Evolutionary conservation across 108 stramenopile species (phyloP).

Genomic region (Skeletonema menzelii): DNA sequence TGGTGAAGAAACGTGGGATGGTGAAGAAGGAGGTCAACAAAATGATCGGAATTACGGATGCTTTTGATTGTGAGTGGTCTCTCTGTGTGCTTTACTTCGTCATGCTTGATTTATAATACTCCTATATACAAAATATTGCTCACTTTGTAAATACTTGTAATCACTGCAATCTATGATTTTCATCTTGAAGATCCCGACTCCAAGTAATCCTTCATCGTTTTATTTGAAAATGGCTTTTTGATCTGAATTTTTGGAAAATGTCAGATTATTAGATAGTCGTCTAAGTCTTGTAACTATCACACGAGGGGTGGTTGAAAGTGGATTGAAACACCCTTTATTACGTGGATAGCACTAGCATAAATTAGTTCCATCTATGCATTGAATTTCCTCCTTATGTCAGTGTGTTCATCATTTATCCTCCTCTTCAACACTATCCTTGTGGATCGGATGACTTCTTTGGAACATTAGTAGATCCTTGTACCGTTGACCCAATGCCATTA

Average conservation of each 20-base stretch:
- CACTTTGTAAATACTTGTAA: neutral
- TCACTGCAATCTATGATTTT: neutral
- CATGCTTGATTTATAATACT: neutral
- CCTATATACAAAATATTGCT: no score
- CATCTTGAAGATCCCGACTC: neutral
- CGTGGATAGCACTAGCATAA: conserved; percentile 2
- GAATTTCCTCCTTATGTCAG: neutral
- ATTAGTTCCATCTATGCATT: neutral
- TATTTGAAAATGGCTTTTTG: neutral
- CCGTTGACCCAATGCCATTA: neutral
- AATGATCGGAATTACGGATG: conserved; percentile 63
- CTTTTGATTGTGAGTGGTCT: conserved; percentile 68
- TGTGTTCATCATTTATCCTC: neutral
- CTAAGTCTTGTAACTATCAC: neutral
- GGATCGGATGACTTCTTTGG: neutral
- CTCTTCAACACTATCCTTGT: neutral
- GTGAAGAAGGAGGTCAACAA: conserved; percentile 76
- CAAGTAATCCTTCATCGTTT: neutral
- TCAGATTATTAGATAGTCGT: neutral
- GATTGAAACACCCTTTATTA: neutral
- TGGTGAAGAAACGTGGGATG: conserved; percentile 93
- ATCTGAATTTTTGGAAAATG: neutral
- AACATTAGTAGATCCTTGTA: neutral
- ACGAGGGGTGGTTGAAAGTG: neutral
- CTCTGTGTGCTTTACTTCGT: neutral